Evolutionary conservation across 257 asterid genomes (phyloP).

Genomic region (Verbascum thapsus): DNA sequence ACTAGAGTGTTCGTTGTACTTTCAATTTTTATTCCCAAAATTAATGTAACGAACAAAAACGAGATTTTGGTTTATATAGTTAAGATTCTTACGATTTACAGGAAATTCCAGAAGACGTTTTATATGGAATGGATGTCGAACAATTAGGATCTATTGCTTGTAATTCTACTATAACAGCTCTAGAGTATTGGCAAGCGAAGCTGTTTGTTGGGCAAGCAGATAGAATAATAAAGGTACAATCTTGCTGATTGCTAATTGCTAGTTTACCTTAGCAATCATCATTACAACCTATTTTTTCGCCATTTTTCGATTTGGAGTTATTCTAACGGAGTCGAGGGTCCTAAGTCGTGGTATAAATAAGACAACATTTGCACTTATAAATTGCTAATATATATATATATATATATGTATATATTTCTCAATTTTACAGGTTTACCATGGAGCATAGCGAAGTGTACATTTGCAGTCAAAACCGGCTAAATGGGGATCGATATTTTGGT

Average conservation of each 20-base stretch:
- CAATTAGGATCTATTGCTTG: slow-evolving; percentile 56
- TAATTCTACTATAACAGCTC: slow-evolving; percentile 59
- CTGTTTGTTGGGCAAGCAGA: slow-evolving; percentile 76
- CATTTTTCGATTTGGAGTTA: background rate
- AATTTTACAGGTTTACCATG: slow-evolving; percentile 37
- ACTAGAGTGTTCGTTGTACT: no score
- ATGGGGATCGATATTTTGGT: background rate
- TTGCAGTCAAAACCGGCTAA: no score
- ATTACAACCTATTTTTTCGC: background rate
- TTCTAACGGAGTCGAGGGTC: no score
- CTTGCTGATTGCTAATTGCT: background rate
- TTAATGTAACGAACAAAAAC: no score
- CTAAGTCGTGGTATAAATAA: no score
- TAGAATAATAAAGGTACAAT: slow-evolving; percentile 56
- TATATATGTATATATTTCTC: background rate
- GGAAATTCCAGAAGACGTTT: slow-evolving; percentile 57
- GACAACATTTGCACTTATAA: background rate
- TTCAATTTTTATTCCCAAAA: no score
- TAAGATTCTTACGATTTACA: slow-evolving; percentile 32
- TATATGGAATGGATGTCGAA: slow-evolving; percentile 42
- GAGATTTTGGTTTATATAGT: background rate
- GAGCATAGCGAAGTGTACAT: slow-evolving; percentile 23
- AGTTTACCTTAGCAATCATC: background rate
- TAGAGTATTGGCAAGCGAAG: slow-evolving; percentile 68
- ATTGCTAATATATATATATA: background rate